A percentile compares a stretch with the other conserved stretches of the same genome.
These are phyloP conservation scores for Lactarius quietus DNA, from an alignment of 768 basidiomycete genomes.

Conservation along the genomic window DNA sequence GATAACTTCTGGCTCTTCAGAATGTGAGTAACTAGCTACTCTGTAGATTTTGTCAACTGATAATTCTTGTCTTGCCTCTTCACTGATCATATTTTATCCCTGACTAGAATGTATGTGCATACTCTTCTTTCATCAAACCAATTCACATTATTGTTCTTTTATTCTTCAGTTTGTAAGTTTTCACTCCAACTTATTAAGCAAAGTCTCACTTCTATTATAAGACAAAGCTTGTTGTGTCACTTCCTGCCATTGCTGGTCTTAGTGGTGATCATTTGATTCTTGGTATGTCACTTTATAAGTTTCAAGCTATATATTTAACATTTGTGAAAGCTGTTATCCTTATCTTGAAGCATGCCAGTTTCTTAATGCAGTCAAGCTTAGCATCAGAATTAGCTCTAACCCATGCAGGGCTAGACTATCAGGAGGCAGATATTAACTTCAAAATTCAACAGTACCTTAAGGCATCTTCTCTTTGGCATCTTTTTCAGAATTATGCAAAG, in stretches of 20 bases:
- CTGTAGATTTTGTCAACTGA: neutral
- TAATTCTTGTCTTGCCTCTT: neutral
- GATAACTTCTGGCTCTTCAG: neutral
- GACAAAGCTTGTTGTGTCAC: neutral
- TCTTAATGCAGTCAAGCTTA: no score
- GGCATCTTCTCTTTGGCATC: no score
- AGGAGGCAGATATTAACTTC: no score
- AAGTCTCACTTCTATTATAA: neutral
- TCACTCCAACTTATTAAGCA: neutral
- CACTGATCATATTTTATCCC: neutral
- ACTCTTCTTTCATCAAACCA: neutral
- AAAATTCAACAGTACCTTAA: no score
- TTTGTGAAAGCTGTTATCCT: neutral
- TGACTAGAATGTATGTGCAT: neutral
- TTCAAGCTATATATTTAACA: neutral
- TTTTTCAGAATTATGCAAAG: no score
- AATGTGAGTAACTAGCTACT: neutral
- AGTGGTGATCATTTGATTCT: neutral
- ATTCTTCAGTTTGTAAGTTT: neutral
- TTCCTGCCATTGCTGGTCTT: neutral
- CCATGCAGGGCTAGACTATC: no score
- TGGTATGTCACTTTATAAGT: neutral
- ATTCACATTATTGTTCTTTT: neutral
- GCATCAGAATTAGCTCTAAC: no score
- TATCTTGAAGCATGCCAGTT: neutral